Evolutionary conservation across 2,329 filamentous ascomycete species (phyloP), one percentile per base, ranked within the genome.

Genomic region (Verticillium nonalfalfae): DNA sequence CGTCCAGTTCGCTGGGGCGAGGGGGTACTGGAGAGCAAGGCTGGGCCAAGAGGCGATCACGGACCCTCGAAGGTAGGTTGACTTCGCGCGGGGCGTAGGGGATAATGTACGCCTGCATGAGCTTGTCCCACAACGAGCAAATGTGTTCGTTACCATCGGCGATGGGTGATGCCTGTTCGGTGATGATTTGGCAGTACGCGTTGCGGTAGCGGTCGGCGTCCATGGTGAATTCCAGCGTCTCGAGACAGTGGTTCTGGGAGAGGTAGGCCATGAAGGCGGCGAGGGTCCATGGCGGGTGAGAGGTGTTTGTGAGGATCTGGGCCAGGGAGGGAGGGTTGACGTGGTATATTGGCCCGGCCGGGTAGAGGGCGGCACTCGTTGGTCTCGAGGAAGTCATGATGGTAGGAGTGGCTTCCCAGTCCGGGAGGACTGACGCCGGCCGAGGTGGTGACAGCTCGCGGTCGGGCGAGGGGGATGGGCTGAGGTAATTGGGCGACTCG

Each of bases 221-320:
- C 82, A 97, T 89, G 50, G 93, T 97, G 74, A 99, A 99, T 72
- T 98, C 95, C 45, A 99, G 81, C 1, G 93, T 97, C 75, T 99
- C 95, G 66, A 98, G 80, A 72, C 95, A 99, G 76, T 98, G 94
- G 70, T 98, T 98, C 71, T 96, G 93, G 1, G 94, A 97, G 4
- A 98, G 83, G 71, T 96, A 98, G 61, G 93, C 93, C 86, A 95
- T 98, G 75, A 98, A 98, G 36, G 94, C 94, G 63, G 87, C 88
- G 9, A 97, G 81, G 0, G 93, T 97, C 84, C 92, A 98, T 67
- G 95, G 95, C 50, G 92, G 88, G 9, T 91, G 87, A 39, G 95
- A 91, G 55, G 85, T 86, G 76, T 97, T 95, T 66, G 90, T 85
- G 55, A 99, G 84, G 34, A 99, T 96, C 69, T 98, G 94, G 62